A percentile compares a stretch with the other conserved stretches of the same genome.
Evolutionary conservation across 106 monocot species (phyloP).

Genomic region (Dendrobium nobile): DNA sequence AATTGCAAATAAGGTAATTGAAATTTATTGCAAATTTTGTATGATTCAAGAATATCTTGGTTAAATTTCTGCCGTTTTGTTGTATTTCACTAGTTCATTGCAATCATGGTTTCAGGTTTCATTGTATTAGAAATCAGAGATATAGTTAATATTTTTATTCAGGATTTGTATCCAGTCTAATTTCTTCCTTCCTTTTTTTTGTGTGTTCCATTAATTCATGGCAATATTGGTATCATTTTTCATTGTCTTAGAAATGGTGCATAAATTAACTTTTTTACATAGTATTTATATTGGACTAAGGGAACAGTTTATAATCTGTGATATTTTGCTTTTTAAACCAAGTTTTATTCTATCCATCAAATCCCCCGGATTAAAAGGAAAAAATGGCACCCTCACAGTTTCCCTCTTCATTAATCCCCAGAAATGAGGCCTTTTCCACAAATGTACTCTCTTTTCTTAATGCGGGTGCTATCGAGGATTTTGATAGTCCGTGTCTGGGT

Average conservation of each 20-base stretch:
- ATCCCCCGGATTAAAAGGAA: too few relatives aligned
- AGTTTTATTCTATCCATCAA: not conserved
- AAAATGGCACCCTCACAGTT: not conserved
- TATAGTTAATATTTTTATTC: not conserved
- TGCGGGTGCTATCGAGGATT: not conserved
- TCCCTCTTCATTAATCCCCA: not conserved
- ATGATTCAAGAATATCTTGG: not conserved
- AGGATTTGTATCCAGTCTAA: too few relatives aligned
- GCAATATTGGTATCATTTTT: too few relatives aligned
- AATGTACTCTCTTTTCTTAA: not conserved
- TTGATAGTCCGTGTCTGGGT: not conserved
- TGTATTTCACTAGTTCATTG: not conserved
- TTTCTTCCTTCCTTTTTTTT: too few relatives aligned
- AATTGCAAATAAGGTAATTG: slow-evolving; percentile 92
- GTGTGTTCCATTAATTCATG: too few relatives aligned
- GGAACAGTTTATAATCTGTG: slow-evolving; percentile 10
- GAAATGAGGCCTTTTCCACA: not conserved
- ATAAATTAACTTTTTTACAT: too few relatives aligned
- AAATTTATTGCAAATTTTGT: not conserved
- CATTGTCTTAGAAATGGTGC: too few relatives aligned
- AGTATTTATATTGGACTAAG: not conserved
- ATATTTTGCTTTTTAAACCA: not conserved
- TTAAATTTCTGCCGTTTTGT: not conserved
- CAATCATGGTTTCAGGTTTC: not conserved
- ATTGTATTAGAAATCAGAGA: not conserved